Percentiles rank a stretch among this genome's conserved stretches.
These are phyloP conservation scores for Kondoa malvinella DNA, from an alignment of 768 basidiomycete species.

Conservation along the genomic window DNA sequence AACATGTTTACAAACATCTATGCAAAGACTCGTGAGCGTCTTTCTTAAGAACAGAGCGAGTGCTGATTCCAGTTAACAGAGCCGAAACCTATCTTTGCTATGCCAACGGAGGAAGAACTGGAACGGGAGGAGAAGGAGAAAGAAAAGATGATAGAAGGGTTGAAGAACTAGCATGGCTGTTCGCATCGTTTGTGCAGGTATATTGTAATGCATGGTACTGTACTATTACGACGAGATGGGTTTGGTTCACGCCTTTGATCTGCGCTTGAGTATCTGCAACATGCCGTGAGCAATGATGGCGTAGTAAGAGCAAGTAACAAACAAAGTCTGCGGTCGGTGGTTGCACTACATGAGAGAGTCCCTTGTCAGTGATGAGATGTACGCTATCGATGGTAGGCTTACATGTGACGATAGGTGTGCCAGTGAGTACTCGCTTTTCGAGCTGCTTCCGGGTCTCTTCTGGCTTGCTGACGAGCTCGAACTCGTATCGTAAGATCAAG, in stretches of 20 bases:
- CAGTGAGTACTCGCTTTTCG: neutral
- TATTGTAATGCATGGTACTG: neutral
- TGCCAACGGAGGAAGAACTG: constrained; percentile 33
- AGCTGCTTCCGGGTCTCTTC: neutral
- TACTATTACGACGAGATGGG: too few species aligned
- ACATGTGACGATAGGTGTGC: neutral
- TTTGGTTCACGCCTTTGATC: too few species aligned
- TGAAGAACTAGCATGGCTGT: neutral
- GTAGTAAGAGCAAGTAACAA: neutral
- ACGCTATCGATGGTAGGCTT: neutral
- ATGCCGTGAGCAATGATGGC: neutral
- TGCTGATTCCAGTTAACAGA: constrained; percentile 36
- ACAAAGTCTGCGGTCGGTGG: neutral
- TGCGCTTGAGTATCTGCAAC: neutral
- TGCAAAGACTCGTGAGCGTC: neutral
- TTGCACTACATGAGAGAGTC: neutral
- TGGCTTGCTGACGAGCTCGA: neutral
- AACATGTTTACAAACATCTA: constrained; percentile 17
- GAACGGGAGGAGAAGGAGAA: constrained; percentile 44
- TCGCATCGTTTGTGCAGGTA: neutral
- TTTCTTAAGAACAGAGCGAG: neutral
- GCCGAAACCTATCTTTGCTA: constrained; percentile 58
- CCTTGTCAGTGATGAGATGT: neutral
- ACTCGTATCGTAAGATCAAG: neutral
- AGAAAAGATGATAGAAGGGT: constrained; percentile 32